Evolutionary conservation across 371 early-diverging fungal species (phyloP).

Genomic region (Zychaea mexicana): DNA sequence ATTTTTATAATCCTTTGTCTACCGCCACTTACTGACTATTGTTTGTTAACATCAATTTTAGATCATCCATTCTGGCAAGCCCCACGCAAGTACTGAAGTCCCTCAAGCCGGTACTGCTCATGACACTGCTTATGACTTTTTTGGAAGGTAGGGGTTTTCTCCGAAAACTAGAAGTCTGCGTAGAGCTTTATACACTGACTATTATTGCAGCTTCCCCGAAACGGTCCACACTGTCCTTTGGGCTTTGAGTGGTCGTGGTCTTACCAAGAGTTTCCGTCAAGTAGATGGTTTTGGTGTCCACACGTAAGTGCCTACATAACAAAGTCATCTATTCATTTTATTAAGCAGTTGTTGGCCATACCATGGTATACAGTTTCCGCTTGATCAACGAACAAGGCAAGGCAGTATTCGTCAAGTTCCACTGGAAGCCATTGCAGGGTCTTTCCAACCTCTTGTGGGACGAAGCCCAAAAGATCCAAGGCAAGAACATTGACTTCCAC

Average conservation of each 20-base stretch:
- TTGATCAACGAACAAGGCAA: constrained; percentile 74
- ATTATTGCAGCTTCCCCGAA: too few relatives aligned
- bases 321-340: not conserved
- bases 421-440: constrained; percentile 84
- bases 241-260: constrained; percentile 41
- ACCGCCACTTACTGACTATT: too few relatives aligned
- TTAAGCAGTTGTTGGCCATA: constrained; percentile 61
- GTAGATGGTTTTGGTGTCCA: constrained; percentile 43
- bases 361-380: constrained; percentile 82
- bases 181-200: too few relatives aligned
- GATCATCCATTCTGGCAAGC: constrained; percentile 39
- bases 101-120: constrained; percentile 49
- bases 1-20: too few relatives aligned
- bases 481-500: constrained; percentile 74
- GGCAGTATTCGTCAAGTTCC: constrained; percentile 82
- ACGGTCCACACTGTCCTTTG: too few relatives aligned
- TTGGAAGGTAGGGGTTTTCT: too few relatives aligned
- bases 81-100: constrained; percentile 38
- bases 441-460: constrained; percentile 69
- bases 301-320: too few relatives aligned
- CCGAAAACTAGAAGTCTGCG: not conserved
- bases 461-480: constrained; percentile 66
- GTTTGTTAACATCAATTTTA: too few relatives aligned
- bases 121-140: constrained; percentile 50
- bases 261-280: constrained; percentile 38